phyloP scores from a whole-genome alignment of 1,139 yeast genomes.

The Blastobotrys illinoisensis region DNA sequence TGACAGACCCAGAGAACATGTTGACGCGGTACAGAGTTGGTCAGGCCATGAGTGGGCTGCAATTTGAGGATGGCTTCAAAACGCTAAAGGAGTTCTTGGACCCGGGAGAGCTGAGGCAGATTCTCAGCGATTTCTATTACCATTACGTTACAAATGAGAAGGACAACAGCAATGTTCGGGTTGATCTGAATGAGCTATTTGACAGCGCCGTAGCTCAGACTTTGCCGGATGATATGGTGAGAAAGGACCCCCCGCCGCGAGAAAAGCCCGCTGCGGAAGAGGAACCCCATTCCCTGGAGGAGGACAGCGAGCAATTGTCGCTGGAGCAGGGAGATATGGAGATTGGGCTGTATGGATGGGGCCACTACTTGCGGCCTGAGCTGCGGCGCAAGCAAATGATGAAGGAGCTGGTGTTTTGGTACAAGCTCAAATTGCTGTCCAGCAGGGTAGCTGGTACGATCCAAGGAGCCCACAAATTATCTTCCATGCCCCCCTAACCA shows the following conservation, averaged over 20 bases:
- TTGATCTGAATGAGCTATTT: slow-evolving; percentile 9
- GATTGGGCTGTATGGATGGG: slow-evolving; percentile 13
- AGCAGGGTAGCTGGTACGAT: slow-evolving; percentile 14
- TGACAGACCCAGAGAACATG: slow-evolving; percentile 9
- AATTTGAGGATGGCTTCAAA: slow-evolving; percentile 11
- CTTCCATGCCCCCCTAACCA: too few relatives aligned
- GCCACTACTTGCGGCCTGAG: slow-evolving; percentile 8
- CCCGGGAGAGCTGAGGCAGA: slow-evolving; percentile 14
- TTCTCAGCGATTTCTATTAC: slow-evolving; percentile 16
- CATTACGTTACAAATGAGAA: slow-evolving; percentile 7
- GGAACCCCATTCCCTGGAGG: background rate
- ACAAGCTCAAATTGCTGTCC: slow-evolving; percentile 13
- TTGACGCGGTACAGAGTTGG: slow-evolving; percentile 8
- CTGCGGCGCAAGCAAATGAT: slow-evolving; percentile 13
- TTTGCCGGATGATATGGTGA: slow-evolving; percentile 2
- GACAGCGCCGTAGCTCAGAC: slow-evolving; percentile 2
- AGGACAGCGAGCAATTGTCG: background rate
- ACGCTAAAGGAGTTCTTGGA: slow-evolving; percentile 12
- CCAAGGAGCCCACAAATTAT: background rate
- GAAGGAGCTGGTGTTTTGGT: slow-evolving; percentile 16
- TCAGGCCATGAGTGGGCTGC: slow-evolving; percentile 10
- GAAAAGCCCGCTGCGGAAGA: background rate
- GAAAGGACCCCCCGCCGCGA: background rate
- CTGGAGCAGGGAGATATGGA: slow-evolving; percentile 9
- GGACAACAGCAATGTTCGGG: slow-evolving; percentile 2